Evolutionary conservation across 306 rosid genomes (phyloP), one percentile per base, ranked within the genome.

Genomic region (Fagus crenata): DNA sequence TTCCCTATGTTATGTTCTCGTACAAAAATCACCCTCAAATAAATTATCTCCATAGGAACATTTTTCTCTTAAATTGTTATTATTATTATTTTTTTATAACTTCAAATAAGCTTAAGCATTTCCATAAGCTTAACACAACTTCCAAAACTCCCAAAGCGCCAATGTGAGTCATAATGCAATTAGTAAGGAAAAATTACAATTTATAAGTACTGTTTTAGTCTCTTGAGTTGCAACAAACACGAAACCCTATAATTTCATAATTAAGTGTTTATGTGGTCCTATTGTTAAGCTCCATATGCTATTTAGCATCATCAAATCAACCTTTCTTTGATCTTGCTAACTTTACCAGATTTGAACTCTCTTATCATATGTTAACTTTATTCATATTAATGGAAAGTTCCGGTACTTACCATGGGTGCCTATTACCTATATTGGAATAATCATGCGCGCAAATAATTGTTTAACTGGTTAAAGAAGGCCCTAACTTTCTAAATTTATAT

Each of bases 311-410:
- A 58, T 80, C 74, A 53, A 84, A 82, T 85, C 82, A 63, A 72
- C 51, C 49, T 85, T 67, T 37, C 70, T 5, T 75, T 58, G 37
- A 59, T 49, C 41, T 73, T 68, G 39, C 28, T 58, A 79, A 80
- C 84, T 81, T 80, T 75, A 82, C 39, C 64, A 78, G 63, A 80
- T 85, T 71, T 70, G 78, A 84, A 78, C 81, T 63, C 72, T 78
- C 77, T 2, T n/a, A 67, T 79, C 78, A 79, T 84, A 68, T 43
- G 40, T 18, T 53, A 3, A 60, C 22, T 65, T 46, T 33, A 70
- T 76, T 76, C 68, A 70, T 46, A 77, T 41, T 79, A 76, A 63
- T 35, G 42, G 75, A 80, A 32, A 81, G 77, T 53, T 82, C 81
- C 28, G 1, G 83, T 76, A 22, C 28, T 22, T 73, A 32, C 85